phyloP scores from a whole-genome alignment of 2,329 filamentous ascomycete species.

The Raffaelea albimanens region DNA sequence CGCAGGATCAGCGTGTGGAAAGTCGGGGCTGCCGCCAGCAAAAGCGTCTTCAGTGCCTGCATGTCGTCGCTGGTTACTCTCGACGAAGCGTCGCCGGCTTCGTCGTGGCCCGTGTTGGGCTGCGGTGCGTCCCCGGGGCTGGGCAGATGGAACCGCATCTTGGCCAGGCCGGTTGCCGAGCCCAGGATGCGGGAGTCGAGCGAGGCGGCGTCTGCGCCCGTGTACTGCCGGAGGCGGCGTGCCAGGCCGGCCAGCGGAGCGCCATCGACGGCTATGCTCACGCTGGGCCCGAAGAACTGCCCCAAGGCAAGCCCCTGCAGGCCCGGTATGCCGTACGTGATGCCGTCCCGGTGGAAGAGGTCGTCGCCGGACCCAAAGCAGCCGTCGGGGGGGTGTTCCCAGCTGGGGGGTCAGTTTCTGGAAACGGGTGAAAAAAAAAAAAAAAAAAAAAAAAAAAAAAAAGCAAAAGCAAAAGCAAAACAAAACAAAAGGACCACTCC shows the following conservation, averaged over 20 bases:
- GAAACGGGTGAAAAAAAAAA: too few relatives aligned
- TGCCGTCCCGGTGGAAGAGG: neutral
- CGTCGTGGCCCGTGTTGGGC: too few relatives aligned
- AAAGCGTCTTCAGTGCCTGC: neutral
- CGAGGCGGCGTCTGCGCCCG: too few relatives aligned
- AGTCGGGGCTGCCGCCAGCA: conserved; percentile 20
- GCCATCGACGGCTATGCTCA: neutral
- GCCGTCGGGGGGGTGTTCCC: neutral
- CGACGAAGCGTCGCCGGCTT: too few relatives aligned
- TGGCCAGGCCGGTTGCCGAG: neutral
- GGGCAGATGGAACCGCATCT: neutral
- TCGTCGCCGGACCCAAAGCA: neutral
- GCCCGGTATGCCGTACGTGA: conserved; percentile 3
- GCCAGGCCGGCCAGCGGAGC: conserved; percentile 4
- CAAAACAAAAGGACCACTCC: too few relatives aligned
- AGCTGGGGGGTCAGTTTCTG: neutral
- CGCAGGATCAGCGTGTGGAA: conserved; percentile 12
- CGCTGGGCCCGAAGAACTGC: neutral
- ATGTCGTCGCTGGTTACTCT: neutral
- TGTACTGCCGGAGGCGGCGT: neutral
- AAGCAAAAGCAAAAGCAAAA: too few relatives aligned
- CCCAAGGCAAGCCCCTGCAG: conserved; percentile 8
- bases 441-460: too few relatives aligned
- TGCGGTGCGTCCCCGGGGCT: too few relatives aligned
- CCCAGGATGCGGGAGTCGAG: too few relatives aligned